Evolutionary conservation across 23 red algal genomes (phyloP), one percentile per base, ranked within the genome.

Genomic region (Gracilaria vermiculophylla): DNA sequence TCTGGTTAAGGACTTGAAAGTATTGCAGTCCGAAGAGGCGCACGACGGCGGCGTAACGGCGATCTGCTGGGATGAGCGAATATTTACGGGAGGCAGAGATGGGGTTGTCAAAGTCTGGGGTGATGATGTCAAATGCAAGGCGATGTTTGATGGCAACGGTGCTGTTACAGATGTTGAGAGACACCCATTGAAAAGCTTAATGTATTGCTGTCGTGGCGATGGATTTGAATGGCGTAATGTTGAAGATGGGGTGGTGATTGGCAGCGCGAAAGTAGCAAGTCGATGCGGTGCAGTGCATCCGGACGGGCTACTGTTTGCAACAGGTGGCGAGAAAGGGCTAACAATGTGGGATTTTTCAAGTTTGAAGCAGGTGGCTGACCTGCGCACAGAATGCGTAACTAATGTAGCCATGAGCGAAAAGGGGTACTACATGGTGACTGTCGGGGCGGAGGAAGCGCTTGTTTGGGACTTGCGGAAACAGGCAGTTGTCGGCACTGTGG

Each of bases 391-490:
- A 10, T 12, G 23, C 7, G 67, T 73, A n/a, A 45, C 4, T 1
- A 24, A 58, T 2, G 36, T 95, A 17, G 64, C 43, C 10, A 85
- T 95, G 81, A 91, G 87, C 39, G 94, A 95, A 76, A 95, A 95
- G 56, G 94, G 94, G 23, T 95, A 95, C 77, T 91, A 95, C 72
- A 83, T 95, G 85, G 76, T 78, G 16, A 80, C 47, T 15, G 29
- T 66, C 6, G 23, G 45, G 9, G 31, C 28, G 20, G 77, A 41
- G 15, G 53, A 43, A 10, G 64, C 82, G 37, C 28, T 54, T 21
- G 58, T 95, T 51, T 95, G 86, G 79, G 94, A 95, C 25, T 67
- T 95, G 72, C 83, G 94, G 28, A 95, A 95, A 65, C 75, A 80
- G 65, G 70, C 43, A 23, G 56, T 75, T 29, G 76, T 89, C 7